A percentile compares a stretch with the other conserved stretches of the same genome.
Evolutionary conservation across 192 early-diverging fungal species (phyloP).

Genomic region (Entomortierella lignicola): DNA sequence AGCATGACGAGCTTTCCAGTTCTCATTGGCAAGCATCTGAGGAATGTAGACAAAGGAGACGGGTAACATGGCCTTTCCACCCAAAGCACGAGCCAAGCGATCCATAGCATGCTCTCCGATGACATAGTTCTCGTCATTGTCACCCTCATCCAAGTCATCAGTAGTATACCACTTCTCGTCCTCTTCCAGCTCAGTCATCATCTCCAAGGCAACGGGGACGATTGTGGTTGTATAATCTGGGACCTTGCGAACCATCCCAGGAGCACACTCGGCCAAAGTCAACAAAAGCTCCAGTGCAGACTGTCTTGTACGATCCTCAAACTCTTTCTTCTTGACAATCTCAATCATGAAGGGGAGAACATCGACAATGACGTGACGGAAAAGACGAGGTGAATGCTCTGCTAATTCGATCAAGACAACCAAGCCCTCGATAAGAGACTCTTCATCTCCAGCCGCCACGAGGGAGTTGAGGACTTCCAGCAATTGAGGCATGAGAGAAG

Average conservation of each 20-base stretch:
- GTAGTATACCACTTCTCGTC: constrained; percentile 89
- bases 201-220: constrained; percentile 91
- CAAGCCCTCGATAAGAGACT: constrained; percentile 76
- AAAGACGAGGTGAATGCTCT: constrained; percentile 83
- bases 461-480: constrained; percentile 83
- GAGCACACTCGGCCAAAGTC: constrained; percentile 89
- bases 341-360: constrained; percentile 80
- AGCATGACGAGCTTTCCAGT: constrained; percentile 94
- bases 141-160: constrained; percentile 89
- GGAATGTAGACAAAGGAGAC: constrained; percentile 91
- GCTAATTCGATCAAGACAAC: constrained; percentile 89
- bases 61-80: constrained; percentile 91
- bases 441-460: constrained; percentile 77
- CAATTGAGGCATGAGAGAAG: constrained; percentile 83
- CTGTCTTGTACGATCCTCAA: constrained; percentile 89
- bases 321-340: constrained; percentile 82
- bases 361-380: constrained; percentile 81
- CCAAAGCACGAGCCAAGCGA: constrained; percentile 85
- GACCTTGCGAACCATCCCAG: constrained; percentile 92
- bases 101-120: constrained; percentile 98
- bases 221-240: constrained; percentile 80
- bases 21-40: constrained; percentile 81
- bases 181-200: constrained; percentile 96
- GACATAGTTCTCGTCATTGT: constrained; percentile 89
- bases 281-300: constrained; percentile 92